A percentile compares a stretch with the other conserved stretches of the same genome.
These are phyloP conservation scores for Lolium multiflorum DNA, from an alignment of 176 grass and related monocot species.

Conservation along the genomic window DNA sequence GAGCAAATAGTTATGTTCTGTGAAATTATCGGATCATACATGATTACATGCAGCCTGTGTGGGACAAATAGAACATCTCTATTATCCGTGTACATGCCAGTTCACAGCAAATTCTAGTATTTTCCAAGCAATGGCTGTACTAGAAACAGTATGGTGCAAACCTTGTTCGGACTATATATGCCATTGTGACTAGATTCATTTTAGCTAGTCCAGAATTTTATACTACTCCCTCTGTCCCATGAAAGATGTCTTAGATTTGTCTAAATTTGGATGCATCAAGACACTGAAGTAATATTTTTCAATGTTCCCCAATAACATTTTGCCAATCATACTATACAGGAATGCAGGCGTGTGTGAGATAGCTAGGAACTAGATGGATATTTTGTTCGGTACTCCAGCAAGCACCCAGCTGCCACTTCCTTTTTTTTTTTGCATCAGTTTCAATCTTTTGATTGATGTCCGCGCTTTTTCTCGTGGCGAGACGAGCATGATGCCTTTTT, in stretches of 20 bases:
- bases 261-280: neutral
- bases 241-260: no score
- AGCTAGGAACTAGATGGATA: conserved; percentile 37
- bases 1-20: neutral
- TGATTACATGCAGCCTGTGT: neutral
- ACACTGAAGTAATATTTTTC: neutral
- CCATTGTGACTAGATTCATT: neutral
- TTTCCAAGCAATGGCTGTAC: neutral
- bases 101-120: neutral
- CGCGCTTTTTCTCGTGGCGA: conserved; percentile 23
- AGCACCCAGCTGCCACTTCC: conserved; percentile 28
- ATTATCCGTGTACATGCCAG: neutral
- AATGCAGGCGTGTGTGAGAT: conserved; percentile 5
- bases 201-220: neutral
- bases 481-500: conserved; percentile 1
- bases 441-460: conserved; percentile 42
- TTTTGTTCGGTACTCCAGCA: conserved; percentile 41
- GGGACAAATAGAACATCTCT: neutral
- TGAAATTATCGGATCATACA: neutral
- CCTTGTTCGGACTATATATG: neutral
- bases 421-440: conserved; percentile 32
- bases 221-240: no score
- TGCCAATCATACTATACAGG: conserved; percentile 40
- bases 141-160: neutral
- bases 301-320: conserved; percentile 22